Percentiles rank a stretch among this genome's conserved stretches.
Evolutionary conservation across 768 basidiomycete species (phyloP).

Genomic region (Collybia sordida): DNA sequence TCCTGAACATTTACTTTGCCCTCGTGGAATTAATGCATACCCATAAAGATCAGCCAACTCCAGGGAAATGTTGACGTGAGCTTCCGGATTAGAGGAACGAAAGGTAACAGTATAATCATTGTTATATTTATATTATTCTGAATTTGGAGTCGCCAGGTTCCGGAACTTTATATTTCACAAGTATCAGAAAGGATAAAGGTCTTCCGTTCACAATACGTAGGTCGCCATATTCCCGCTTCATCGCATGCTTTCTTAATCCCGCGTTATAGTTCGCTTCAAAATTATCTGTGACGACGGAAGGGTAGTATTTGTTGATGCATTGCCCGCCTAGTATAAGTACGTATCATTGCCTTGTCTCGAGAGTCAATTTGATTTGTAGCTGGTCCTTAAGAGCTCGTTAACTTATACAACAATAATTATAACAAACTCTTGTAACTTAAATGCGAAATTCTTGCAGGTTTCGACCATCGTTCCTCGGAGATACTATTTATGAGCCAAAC

Average conservation of each 20-base stretch:
- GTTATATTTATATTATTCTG: not conserved
- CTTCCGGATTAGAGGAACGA: conserved; percentile 72
- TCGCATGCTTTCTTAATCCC: conserved; percentile 2
- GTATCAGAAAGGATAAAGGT: conserved; percentile 75
- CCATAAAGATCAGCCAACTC: conserved; percentile 61
- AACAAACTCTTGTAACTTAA: too few relatives aligned
- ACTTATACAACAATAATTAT: not conserved
- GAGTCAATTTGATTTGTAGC: not conserved
- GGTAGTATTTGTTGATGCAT: conserved; percentile 41
- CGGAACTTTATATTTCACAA: conserved; percentile 83
- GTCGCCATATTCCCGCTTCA: conserved; percentile 23
- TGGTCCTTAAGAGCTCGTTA: too few relatives aligned
- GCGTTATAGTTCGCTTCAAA: conserved; percentile 57
- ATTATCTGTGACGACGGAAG: conserved; percentile 64
- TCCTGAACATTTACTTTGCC: not conserved
- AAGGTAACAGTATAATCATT: conserved; percentile 38
- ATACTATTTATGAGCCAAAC: too few relatives aligned
- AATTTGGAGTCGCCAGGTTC: conserved; percentile 40
- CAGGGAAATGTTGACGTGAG: conserved; percentile 79
- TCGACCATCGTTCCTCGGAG: too few relatives aligned
- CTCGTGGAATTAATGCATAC: not conserved
- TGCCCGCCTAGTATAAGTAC: conserved; percentile 16
- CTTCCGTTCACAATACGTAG: conserved; percentile 65
- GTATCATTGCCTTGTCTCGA: too few relatives aligned
- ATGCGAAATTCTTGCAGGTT: too few relatives aligned